Base-by-base conservation (phyloP, 2,329 filamentous ascomycete genomes). In the Cercospora sesami region DNA sequence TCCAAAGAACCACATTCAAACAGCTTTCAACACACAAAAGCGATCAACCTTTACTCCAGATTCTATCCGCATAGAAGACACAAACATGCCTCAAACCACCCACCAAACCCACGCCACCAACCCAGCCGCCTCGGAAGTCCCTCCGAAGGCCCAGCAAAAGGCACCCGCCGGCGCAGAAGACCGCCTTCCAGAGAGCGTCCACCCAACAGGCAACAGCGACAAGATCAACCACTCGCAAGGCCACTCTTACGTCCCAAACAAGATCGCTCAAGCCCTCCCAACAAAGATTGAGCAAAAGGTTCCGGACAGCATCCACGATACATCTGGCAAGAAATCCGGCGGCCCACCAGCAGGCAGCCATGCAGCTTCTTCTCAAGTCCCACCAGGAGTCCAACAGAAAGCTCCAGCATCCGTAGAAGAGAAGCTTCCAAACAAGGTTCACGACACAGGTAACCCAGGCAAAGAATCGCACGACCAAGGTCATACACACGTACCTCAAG, bases 221-320 rank as follows among this genome's bases (percentile, higher is more conserved):
- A 67, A 67, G 31, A 42, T 64, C 65, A 67, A 67, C 65, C 65
- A 67, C 65, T 60, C 53, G 21, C 31, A 60, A 31, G 65, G 65
- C 6, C 60, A 67, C 42, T 60, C 60, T 2, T 36, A 59, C 14
- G 61, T 67, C 7, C 65, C 65, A 5, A 67, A 67, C 61, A 67
- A 67, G 42, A 64, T 67, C 36, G 65, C 65, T 5, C 60, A 67
- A 55, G 65, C 65, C 5, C 65, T 67, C 10, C 65, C 65, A 9
- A 67, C 65, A 16, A 67, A 67, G 61, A 48, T 67, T 8, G 65
- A 67, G 33, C 53, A 64, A 48, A 67, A 67, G 51, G 55, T 67
- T 3, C 65, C 65, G 2, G 65, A 67, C 62, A 62, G 48, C 53
- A 31, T 67, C 9, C 65, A 67, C 45, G 65, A 67, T 48, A 67